Evolutionary conservation across 2,329 filamentous ascomycete species (phyloP), one percentile per base, ranked within the genome.

Genomic region (Aspergillus pseudoglaucus): DNA sequence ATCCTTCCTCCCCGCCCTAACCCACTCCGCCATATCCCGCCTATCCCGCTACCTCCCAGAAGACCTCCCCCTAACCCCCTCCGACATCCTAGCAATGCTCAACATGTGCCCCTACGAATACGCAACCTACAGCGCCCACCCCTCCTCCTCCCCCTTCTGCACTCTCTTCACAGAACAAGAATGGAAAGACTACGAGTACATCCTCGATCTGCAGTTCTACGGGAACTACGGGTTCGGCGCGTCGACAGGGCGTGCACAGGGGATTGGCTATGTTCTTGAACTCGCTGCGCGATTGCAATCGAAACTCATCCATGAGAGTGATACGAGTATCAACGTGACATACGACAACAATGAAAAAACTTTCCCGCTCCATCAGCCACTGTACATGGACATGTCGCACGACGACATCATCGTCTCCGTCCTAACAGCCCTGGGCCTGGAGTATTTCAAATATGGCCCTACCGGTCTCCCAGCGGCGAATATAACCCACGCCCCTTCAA

Each of bases 21-120:
- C 78, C 4, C 57, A 63, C 8, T 53, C 66, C 23, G 75, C 77
- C 7, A 72, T 72, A 1, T 51, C 62, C 12, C 72, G 77, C 2
- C 60, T 81, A 17, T 71, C 77, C 22, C 49, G 65, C 33, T 73
- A 74, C 55, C 69, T 72, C 4, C 76, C 78, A 3, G 27, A 55
- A 0, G 73, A 72, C 27, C 78, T 81, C 60, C 66, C 61, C 14
- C 65, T 80, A 30, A 79, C 67, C 1, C 53, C 66, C 32, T 73
- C 74, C 51, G 77, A 80, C 57, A 73, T 75, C 0, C 77, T 78
- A 41, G 71, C 68, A 18, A 73, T 76, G 70, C 71, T 73, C 57
- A 78, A 70, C 52, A 68, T 79, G 45, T 82, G 78, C 53, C 73
- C 75, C 2, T 81, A 81, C 54, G 78, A 81, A 58, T 66, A 64